Conservation (phyloP, 352 stramenopile genomes). For the Poterioochromonas sp. region DNA sequence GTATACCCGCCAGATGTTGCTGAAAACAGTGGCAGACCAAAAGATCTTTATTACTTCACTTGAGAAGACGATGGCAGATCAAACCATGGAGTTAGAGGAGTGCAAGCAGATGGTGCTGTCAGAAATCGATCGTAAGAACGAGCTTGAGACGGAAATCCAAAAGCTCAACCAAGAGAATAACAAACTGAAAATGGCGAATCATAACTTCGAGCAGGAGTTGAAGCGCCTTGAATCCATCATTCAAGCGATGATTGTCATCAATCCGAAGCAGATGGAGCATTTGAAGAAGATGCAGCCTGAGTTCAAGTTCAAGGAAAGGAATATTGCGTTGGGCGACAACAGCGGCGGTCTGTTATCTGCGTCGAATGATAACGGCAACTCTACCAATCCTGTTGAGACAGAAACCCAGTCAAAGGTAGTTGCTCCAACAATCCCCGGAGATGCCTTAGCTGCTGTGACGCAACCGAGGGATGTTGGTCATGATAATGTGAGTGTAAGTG, state of each 20-base stretch:
- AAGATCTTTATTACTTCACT: not conserved
- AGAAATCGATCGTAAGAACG: not conserved
- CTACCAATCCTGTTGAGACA: too few species aligned
- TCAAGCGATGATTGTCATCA: conserved; percentile 9
- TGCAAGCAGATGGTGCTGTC: not conserved
- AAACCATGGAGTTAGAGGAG: conserved; percentile 22
- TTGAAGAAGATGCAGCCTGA: not conserved
- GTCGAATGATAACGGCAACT: not conserved
- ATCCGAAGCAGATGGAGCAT: conserved; percentile 10
- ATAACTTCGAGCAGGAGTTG: conserved; percentile 20
- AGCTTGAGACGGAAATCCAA: not conserved
- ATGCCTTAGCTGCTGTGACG: too few species aligned
- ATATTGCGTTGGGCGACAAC: conserved; percentile 1
- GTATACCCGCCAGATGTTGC: conserved; percentile 1
- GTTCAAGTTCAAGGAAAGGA: conserved; percentile 9
- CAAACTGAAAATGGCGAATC: conserved; percentile 1
- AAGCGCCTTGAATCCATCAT: not conserved
- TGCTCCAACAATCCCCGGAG: too few species aligned
- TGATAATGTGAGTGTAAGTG: too few species aligned
- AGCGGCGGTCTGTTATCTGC: not conserved
- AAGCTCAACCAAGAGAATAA: not conserved
- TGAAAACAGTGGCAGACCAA: not conserved
- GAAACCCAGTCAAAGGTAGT: too few species aligned
- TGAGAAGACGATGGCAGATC: conserved; percentile 24
- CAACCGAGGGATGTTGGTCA: too few species aligned